Evolutionary conservation across 1,284 basidiomycete genomes (phyloP).

Genomic region (Anthracocystis panici-leucophaei): DNA sequence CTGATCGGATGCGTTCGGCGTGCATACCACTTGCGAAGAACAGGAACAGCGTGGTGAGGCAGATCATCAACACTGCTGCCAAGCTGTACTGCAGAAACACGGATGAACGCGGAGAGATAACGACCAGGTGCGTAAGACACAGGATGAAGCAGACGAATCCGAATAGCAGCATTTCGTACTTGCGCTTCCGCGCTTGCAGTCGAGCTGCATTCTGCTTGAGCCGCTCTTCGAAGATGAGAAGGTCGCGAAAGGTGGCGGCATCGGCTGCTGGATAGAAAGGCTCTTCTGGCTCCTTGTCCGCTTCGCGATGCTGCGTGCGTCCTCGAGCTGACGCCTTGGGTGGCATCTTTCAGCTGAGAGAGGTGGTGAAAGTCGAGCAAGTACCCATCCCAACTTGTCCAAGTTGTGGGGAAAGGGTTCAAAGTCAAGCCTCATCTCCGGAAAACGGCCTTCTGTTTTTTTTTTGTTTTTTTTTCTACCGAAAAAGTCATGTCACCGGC

Average conservation of each 20-base stretch:
- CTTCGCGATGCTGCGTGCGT: slow-evolving; percentile 30
- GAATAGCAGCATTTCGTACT: slow-evolving; percentile 76
- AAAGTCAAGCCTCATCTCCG: neutral
- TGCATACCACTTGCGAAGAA: slow-evolving; percentile 99
- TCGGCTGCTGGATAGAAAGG: slow-evolving; percentile 75
- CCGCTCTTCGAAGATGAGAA: slow-evolving; percentile 93
- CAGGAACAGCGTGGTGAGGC: slow-evolving; percentile 82
- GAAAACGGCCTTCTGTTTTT: neutral
- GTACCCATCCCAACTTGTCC: neutral
- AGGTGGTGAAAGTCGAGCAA: neutral
- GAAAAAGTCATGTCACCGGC: too few relatives aligned
- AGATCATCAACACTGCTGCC: slow-evolving; percentile 60
- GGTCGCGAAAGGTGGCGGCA: slow-evolving; percentile 83
- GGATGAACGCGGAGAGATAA: slow-evolving; percentile 71
- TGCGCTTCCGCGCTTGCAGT: slow-evolving; percentile 82
- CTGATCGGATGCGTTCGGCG: slow-evolving; percentile 93
- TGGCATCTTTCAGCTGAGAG: slow-evolving; percentile 15
- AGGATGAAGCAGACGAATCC: slow-evolving; percentile 75
- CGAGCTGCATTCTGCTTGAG: slow-evolving; percentile 90
- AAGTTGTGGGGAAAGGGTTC: slow-evolving; percentile 1
- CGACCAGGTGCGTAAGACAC: slow-evolving; percentile 80
- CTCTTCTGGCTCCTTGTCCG: slow-evolving; percentile 27
- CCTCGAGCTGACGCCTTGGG: slow-evolving; percentile 32
- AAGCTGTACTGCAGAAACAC: slow-evolving; percentile 56
- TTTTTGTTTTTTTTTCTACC: neutral